Evolutionary conservation across 768 basidiomycete species (phyloP).

Genomic region (Dacryopinax spathularia): DNA sequence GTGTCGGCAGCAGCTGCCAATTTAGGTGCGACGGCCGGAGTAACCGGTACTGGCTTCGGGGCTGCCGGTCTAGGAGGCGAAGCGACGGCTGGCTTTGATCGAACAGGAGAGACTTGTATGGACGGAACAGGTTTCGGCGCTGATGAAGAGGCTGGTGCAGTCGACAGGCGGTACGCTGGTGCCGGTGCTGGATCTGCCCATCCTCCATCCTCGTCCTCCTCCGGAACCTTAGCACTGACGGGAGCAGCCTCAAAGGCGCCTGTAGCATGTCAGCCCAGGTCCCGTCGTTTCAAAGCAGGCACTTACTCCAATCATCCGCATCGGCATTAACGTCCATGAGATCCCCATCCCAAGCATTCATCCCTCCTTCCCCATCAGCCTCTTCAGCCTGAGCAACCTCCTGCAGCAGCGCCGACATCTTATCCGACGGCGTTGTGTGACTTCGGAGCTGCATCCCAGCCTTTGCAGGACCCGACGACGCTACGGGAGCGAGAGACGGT

Average conservation of each 20-base stretch:
- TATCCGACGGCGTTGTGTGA: conserved; percentile 1
- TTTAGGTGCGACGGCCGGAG: conserved; percentile 10
- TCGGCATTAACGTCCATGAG: conserved; percentile 90
- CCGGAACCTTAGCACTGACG: conserved; percentile 1
- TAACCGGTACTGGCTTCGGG: conserved; percentile 2
- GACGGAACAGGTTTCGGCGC: conserved; percentile 18
- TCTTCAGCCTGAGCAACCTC: conserved; percentile 32
- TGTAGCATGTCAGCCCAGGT: conserved; percentile 17
- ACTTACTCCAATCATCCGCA: conserved; percentile 85
- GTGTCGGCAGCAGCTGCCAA: conserved; percentile 9
- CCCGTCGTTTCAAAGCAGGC: too few species aligned
- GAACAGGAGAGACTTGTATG: conserved; percentile 16
- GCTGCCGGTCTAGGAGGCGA: not conserved
- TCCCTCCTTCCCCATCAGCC: conserved; percentile 17
- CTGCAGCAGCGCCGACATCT: conserved; percentile 32
- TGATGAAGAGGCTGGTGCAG: conserved; percentile 24
- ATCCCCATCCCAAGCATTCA: conserved; percentile 62
- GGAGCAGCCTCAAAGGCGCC: conserved; percentile 58
- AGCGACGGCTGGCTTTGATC: not conserved
- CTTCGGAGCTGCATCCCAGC: not conserved
- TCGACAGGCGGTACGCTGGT: not conserved
- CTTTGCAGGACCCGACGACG: conserved; percentile 12
- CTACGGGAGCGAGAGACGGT: not conserved
- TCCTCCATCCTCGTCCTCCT: conserved; percentile 9
- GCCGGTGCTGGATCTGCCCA: not conserved